Percentiles rank a stretch among this genome's conserved stretches.
Conservation (phyloP, 1,284 basidiomycete genomes). For the Trichosporon ovoides region DNA sequence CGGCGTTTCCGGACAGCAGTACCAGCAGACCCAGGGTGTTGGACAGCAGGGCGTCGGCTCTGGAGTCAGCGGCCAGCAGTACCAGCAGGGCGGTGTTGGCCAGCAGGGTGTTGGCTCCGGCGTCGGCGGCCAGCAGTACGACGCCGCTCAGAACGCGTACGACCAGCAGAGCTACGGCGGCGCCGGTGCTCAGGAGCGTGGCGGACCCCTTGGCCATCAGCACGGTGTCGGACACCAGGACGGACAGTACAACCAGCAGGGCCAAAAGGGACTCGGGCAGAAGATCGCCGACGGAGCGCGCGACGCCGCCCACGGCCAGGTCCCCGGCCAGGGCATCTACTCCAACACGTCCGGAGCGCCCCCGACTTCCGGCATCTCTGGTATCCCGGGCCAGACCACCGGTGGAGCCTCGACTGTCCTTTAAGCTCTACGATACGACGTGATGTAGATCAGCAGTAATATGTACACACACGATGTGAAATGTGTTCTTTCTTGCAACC, state of each 20-base stretch:
- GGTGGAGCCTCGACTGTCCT: too few species aligned
- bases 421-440: too few species aligned
- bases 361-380: not conserved
- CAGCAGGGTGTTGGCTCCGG: too few species aligned
- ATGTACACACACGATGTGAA: too few species aligned
- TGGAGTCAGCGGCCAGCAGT: too few species aligned
- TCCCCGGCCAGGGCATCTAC: not conserved
- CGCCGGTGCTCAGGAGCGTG: not conserved
- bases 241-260: not conserved
- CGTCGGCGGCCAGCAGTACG: too few species aligned
- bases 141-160: too few species aligned
- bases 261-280: not conserved
- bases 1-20: too few species aligned
- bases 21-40: too few species aligned
- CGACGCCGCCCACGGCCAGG: not conserved
- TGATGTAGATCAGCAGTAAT: too few species aligned
- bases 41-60: not conserved
- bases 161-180: not conserved
- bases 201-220: not conserved
- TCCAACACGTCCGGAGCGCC: not conserved
- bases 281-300: not conserved
- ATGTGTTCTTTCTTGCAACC: too few species aligned
- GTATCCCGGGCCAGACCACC: not conserved
- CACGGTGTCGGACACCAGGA: not conserved
- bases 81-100: too few species aligned